Conservation (phyloP, 768 basidiomycete genomes). For the Mycena indigotica region DNA sequence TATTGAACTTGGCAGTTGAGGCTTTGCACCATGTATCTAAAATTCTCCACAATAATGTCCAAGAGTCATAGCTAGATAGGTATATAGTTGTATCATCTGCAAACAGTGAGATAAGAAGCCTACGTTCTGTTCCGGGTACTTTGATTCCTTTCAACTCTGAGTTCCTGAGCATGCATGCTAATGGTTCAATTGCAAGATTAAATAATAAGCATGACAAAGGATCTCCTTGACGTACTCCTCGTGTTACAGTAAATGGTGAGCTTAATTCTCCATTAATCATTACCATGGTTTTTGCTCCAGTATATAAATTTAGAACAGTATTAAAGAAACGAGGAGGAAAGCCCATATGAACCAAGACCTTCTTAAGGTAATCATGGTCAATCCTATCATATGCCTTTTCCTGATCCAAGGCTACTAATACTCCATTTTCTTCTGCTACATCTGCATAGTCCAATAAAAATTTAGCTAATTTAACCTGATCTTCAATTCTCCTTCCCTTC, state of each 20-base stretch:
- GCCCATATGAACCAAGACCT: background rate
- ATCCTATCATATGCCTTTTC: slow-evolving; percentile 7
- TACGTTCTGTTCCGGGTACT: slow-evolving; percentile 12
- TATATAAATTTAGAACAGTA: background rate
- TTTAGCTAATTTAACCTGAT: slow-evolving; percentile 26
- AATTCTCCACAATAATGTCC: background rate
- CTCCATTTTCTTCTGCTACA: slow-evolving; percentile 14
- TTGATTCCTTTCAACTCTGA: slow-evolving; percentile 22
- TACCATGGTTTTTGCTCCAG: background rate
- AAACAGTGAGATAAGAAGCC: slow-evolving; percentile 26
- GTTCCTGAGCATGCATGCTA: slow-evolving; percentile 28
- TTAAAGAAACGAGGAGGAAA: background rate
- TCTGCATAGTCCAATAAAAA: slow-evolving; percentile 18
- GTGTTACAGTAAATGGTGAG: slow-evolving; percentile 1
- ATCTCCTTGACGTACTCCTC: slow-evolving; percentile 5
- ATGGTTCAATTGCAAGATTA: slow-evolving; percentile 2
- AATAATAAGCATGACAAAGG: slow-evolving; percentile 8
- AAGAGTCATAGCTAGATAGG: slow-evolving; percentile 11
- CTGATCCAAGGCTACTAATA: background rate
- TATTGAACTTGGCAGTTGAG: slow-evolving; percentile 24
- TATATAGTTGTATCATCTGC: slow-evolving; percentile 31
- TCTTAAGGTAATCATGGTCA: slow-evolving; percentile 1
- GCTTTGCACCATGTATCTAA: slow-evolving; percentile 18
- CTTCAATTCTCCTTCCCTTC: slow-evolving; percentile 20
- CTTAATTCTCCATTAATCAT: slow-evolving; percentile 11